Evolutionary conservation across 345 rosid genomes (phyloP).

Genomic region (Raphanus sativus): DNA sequence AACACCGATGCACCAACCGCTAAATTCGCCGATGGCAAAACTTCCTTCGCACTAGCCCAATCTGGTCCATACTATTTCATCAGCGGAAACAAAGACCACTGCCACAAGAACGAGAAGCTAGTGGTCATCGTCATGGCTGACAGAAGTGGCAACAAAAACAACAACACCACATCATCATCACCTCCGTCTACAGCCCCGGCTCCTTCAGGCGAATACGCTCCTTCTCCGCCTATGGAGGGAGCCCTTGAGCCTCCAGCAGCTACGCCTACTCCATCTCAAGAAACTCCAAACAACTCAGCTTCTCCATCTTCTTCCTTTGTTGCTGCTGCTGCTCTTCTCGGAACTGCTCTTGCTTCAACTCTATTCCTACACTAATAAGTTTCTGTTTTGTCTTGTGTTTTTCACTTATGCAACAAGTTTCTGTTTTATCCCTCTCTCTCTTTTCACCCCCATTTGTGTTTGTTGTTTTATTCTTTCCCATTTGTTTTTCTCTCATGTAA

Average conservation of each 20-base stretch:
- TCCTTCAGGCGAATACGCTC: constrained; percentile 49
- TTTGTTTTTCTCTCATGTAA: constrained; percentile 36
- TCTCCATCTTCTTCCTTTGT: constrained; percentile 26
- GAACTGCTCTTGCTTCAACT: constrained; percentile 47
- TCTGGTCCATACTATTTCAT: constrained; percentile 74
- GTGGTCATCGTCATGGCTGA: constrained; percentile 61
- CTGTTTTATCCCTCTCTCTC: background rate
- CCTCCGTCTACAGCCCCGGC: constrained; percentile 53
- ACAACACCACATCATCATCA: constrained; percentile 31
- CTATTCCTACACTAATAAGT: constrained; percentile 37
- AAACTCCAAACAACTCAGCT: constrained; percentile 44
- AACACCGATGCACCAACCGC: constrained; percentile 40
- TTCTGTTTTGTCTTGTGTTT: no score
- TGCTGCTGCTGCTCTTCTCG: constrained; percentile 47
- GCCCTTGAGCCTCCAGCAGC: constrained; percentile 52
- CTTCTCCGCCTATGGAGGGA: constrained; percentile 55
- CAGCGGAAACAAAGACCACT: constrained; percentile 70
- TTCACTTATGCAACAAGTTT: background rate
- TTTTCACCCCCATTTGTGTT: constrained; percentile 20
- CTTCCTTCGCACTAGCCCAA: constrained; percentile 49
- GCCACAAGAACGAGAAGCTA: constrained; percentile 67
- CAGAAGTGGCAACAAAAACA: constrained; percentile 47
- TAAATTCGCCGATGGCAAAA: constrained; percentile 52
- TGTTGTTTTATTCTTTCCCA: constrained; percentile 31
- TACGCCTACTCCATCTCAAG: constrained; percentile 31